These are phyloP conservation scores for Lotus japonicus DNA, from an alignment of 306 rosid genomes.

Conservation along the genomic window DNA sequence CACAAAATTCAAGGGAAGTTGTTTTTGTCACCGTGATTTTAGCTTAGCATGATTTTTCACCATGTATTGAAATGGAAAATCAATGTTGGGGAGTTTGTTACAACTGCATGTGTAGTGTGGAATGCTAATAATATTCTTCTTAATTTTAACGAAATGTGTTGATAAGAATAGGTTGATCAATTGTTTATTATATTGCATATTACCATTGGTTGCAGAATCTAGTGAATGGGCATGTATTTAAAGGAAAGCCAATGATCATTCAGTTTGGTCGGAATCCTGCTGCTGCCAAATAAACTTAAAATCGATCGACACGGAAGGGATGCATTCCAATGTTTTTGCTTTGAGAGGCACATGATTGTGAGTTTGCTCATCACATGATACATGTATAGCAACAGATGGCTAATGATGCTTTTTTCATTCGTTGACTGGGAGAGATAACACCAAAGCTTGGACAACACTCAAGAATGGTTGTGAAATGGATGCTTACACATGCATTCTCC, in stretches of 20 bases:
- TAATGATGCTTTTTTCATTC: slow-evolving; percentile 7
- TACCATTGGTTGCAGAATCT: slow-evolving; percentile 53
- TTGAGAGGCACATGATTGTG: background rate
- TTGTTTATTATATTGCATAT: slow-evolving; percentile 5
- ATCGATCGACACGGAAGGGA: background rate
- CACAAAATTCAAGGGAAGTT: too few species aligned
- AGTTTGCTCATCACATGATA: background rate
- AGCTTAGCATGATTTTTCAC: too few species aligned
- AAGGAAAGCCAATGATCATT: slow-evolving; percentile 90
- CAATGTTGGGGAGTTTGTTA: background rate
- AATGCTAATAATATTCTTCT: background rate
- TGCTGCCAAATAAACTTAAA: slow-evolving; percentile 44
- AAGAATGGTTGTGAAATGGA: background rate
- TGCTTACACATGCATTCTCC: background rate
- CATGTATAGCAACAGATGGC: background rate
- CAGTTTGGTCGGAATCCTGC: slow-evolving; percentile 84
- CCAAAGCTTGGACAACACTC: background rate
- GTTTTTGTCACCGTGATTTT: too few species aligned
- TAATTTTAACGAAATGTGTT: background rate
- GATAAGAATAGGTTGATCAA: background rate
- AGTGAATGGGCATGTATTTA: slow-evolving; percentile 71
- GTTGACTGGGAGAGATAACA: slow-evolving; percentile 3
- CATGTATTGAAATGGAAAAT: too few species aligned
- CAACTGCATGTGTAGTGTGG: slow-evolving; percentile 1
- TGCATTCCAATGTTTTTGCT: background rate